These are phyloP conservation scores for Linderniella brevidens DNA, from an alignment of 257 asterid genomes.

Conservation along the genomic window DNA sequence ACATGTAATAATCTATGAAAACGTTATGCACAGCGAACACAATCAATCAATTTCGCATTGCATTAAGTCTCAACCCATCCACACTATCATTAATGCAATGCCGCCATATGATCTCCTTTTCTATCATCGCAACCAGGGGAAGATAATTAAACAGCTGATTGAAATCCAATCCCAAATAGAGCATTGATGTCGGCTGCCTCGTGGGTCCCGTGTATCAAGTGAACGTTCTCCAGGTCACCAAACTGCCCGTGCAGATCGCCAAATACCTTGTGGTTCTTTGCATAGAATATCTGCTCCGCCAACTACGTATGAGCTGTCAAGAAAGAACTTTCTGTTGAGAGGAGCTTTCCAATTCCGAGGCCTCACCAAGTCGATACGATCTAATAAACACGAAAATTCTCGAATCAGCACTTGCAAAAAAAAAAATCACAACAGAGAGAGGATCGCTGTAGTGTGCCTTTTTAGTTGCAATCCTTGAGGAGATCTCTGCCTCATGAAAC, in stretches of 20 bases:
- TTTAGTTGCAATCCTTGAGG: slow-evolving; percentile 98
- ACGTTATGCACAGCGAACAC: slow-evolving; percentile 95
- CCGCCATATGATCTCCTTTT: slow-evolving; percentile 97
- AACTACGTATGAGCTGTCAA: slow-evolving; percentile 95
- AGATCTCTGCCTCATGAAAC: slow-evolving; percentile 60
- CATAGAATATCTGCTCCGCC: slow-evolving; percentile 96
- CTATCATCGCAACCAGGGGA: slow-evolving; percentile 92
- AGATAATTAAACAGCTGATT: slow-evolving; percentile 88
- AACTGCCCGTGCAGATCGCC: slow-evolving; percentile 99
- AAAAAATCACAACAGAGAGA: not conserved
- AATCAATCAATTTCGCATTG: slow-evolving; percentile 97
- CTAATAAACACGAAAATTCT: slow-evolving; percentile 19
- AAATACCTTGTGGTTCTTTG: slow-evolving; percentile 89
- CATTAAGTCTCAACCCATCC: slow-evolving; percentile 96
- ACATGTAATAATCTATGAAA: too few species aligned
- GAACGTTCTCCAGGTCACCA: slow-evolving; percentile 96
- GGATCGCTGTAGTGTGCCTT: slow-evolving; percentile 27
- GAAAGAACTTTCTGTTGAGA: slow-evolving; percentile 73
- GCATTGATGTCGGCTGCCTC: slow-evolving; percentile 99
- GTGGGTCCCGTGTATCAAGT: slow-evolving; percentile 95
- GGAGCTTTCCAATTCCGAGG: slow-evolving; percentile 98
- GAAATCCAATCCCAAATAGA: slow-evolving; percentile 81
- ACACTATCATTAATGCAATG: slow-evolving; percentile 97
- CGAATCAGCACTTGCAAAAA: not conserved
- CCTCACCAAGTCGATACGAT: slow-evolving; percentile 75